Evolutionary conservation across 306 rosid genomes (phyloP).

Genomic region (Malus sylvestris): DNA sequence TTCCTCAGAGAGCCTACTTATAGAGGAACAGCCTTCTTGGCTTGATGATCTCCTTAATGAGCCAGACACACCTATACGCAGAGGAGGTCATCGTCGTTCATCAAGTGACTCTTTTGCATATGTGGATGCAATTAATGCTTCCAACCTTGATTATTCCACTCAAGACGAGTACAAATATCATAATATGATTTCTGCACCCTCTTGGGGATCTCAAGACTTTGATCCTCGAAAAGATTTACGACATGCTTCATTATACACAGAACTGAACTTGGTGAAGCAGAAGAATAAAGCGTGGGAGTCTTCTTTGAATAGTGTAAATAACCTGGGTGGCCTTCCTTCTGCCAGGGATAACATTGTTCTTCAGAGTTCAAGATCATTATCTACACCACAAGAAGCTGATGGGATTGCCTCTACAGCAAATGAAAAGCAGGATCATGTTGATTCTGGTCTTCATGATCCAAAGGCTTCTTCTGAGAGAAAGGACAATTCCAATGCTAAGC

Average conservation of each 20-base stretch:
- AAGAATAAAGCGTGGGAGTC: constrained; percentile 81
- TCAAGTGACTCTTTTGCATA: constrained; percentile 98
- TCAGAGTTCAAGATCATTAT: constrained; percentile 57
- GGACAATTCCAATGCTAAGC: constrained; percentile 53
- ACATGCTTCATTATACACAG: constrained; percentile 54
- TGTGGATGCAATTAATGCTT: constrained; percentile 42
- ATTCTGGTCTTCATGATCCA: constrained; percentile 57
- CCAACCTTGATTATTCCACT: constrained; percentile 40
- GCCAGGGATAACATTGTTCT: constrained; percentile 46
- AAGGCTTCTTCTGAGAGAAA: constrained; percentile 54
- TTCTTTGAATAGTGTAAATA: constrained; percentile 33
- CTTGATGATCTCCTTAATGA: constrained; percentile 98
- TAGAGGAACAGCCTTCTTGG: constrained; percentile 99
- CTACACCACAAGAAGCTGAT: constrained; percentile 60
- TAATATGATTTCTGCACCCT: constrained; percentile 43
- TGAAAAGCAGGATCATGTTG: constrained; percentile 51
- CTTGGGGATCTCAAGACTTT: constrained; percentile 79
- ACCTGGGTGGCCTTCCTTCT: constrained; percentile 42
- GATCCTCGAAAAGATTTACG: constrained; percentile 66
- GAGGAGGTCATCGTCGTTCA: constrained; percentile 93
- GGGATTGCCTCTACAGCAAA: constrained; percentile 41
- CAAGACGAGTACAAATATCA: constrained; percentile 60
- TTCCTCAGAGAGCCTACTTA: constrained; percentile 79
- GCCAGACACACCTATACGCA: constrained; percentile 92
- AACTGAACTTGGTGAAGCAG: constrained; percentile 51